Percentiles rank a stretch among this genome's conserved stretches.
Conservation (phyloP, 1,284 basidiomycete genomes). For the Earliella scabrosa region DNA sequence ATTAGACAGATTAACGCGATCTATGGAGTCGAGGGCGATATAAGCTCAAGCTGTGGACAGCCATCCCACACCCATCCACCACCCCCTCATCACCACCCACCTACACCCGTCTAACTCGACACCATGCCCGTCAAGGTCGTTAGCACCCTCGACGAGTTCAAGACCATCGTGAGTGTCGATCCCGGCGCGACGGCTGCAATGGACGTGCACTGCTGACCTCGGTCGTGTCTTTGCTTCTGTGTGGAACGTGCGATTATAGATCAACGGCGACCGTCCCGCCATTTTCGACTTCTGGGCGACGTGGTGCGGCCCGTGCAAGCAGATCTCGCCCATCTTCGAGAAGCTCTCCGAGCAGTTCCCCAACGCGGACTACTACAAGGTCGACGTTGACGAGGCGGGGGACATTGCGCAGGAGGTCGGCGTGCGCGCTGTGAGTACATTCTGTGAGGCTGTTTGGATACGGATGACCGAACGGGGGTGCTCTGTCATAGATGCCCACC, state of each 20-base stretch:
- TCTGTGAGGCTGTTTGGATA: background rate
- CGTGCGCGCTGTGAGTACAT: constrained; percentile 67
- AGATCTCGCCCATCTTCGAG: constrained; percentile 82
- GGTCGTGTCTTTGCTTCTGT: background rate
- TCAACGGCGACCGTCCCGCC: constrained; percentile 57
- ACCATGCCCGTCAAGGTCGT: constrained; percentile 48
- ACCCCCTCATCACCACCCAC: background rate
- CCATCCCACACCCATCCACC: no score
- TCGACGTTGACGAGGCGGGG: constrained; percentile 72
- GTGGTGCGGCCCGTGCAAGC: constrained; percentile 78
- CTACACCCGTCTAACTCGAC: background rate
- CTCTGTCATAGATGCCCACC: constrained; percentile 64
- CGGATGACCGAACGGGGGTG: background rate
- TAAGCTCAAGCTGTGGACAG: no score
- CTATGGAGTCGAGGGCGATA: constrained; percentile 11
- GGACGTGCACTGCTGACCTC: background rate
- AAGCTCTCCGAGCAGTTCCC: constrained; percentile 57
- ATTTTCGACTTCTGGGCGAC: constrained; percentile 84
- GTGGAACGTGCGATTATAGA: constrained; percentile 43
- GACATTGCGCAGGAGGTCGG: constrained; percentile 66
- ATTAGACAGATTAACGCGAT: constrained; percentile 21
- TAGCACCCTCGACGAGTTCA: constrained; percentile 58
- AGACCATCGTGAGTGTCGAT: constrained; percentile 45
- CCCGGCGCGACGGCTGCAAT: background rate
- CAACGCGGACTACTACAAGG: constrained; percentile 78